These are phyloP conservation scores for Plasmodium ovale DNA, from an alignment of 169 alveolate species.

Conservation along the genomic window DNA sequence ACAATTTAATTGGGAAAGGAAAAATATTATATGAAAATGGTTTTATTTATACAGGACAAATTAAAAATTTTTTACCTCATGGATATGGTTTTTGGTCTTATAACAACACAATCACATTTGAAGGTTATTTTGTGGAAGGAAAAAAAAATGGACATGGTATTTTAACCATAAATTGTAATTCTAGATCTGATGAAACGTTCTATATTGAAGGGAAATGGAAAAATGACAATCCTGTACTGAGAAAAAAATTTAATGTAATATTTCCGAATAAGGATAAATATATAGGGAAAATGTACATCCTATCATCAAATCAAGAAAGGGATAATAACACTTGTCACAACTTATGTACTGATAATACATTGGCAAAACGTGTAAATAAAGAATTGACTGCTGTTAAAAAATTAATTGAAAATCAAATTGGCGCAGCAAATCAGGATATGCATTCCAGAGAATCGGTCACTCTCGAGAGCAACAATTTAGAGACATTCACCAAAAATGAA, in stretches of 20 bases:
- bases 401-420: slow-evolving; percentile 40
- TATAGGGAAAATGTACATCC: slow-evolving; percentile 56
- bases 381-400: slow-evolving; percentile 24
- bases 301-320: neutral
- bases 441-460: no score
- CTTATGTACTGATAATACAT: slow-evolving; percentile 35
- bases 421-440: neutral
- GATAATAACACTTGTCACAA: neutral
- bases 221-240: slow-evolving; percentile 58
- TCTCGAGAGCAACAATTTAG: neutral
- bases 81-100: slow-evolving; percentile 75
- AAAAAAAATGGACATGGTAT: slow-evolving; percentile 74
- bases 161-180: slow-evolving; percentile 50
- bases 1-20: slow-evolving; percentile 71
- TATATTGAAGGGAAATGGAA: slow-evolving; percentile 73
- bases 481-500: neutral
- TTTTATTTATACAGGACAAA: slow-evolving; percentile 61
- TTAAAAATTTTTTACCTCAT: slow-evolving; percentile 63
- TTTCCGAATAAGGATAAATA: slow-evolving; percentile 72
- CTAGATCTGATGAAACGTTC: slow-evolving; percentile 7
- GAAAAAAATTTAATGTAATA: slow-evolving; percentile 40
- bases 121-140: slow-evolving; percentile 59
- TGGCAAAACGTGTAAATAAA: slow-evolving; percentile 17
- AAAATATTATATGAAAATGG: slow-evolving; percentile 66
- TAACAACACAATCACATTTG: slow-evolving; percentile 32